Percentiles rank a stretch among this genome's conserved stretches.
phyloP scores from a whole-genome alignment of 768 basidiomycete genomes.

The Phanerodontia chrysosporium region DNA sequence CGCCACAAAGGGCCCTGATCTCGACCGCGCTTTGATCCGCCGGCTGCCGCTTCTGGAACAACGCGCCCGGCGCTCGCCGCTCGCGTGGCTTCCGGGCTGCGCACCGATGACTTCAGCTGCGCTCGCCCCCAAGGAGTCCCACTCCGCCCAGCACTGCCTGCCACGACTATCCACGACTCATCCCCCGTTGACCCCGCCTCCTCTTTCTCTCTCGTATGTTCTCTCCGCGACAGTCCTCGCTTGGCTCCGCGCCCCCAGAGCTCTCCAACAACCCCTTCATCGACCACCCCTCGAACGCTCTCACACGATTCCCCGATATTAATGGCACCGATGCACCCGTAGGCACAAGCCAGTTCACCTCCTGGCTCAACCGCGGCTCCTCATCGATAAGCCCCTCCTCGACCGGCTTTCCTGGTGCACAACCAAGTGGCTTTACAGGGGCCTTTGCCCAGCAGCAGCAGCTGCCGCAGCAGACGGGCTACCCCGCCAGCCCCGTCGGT shows the following conservation, averaged over 20 bases:
- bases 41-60: too few relatives aligned
- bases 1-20: too few relatives aligned
- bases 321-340: conserved; percentile 23
- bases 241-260: conserved; percentile 24
- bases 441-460: conserved; percentile 10
- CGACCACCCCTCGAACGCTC: conserved; percentile 38
- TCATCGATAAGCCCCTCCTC: conserved; percentile 12
- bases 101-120: neutral
- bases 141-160: neutral
- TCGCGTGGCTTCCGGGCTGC: neutral
- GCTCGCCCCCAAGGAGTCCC: neutral
- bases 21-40: too few relatives aligned
- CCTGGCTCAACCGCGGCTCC: conserved; percentile 35
- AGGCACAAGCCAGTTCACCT: conserved; percentile 32
- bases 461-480: conserved; percentile 21
- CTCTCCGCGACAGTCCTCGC: conserved; percentile 17
- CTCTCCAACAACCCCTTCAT: conserved; percentile 69
- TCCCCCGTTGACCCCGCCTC: too few relatives aligned
- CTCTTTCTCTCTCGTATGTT: conserved; percentile 15
- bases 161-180: neutral
- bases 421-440: conserved; percentile 4
- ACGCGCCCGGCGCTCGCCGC: neutral
- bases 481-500: conserved; percentile 13
- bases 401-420: conserved; percentile 18
- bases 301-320: conserved; percentile 62